These are phyloP conservation scores for Cystobasidium slooffiae DNA, from an alignment of 1,284 basidiomycete species.

Conservation along the genomic window DNA sequence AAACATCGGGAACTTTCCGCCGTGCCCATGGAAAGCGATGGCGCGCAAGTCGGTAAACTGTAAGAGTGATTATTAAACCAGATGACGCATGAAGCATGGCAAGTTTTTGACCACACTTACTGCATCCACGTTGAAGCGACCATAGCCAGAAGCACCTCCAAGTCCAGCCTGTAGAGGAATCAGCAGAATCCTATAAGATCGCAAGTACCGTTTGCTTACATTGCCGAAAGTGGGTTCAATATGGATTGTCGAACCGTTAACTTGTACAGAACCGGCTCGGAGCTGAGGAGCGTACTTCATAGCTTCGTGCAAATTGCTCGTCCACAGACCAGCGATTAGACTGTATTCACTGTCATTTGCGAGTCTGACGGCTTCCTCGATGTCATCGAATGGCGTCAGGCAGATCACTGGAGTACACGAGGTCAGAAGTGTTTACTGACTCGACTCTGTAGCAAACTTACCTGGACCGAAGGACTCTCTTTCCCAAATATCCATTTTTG, in stretches of 20 bases:
- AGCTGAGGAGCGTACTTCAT: conserved; percentile 63
- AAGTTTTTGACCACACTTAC: conserved; percentile 15
- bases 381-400: conserved; percentile 46
- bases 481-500: conserved; percentile 64
- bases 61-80: too few relatives aligned
- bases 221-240: conserved; percentile 42
- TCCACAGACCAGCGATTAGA: conserved; percentile 65
- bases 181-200: neutral
- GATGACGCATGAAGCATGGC: too few relatives aligned
- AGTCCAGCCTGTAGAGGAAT: conserved; percentile 13
- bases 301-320: conserved; percentile 61
- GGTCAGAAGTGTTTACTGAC: too few relatives aligned
- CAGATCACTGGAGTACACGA: conserved; percentile 58
- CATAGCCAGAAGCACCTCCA: conserved; percentile 38
- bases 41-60: conserved; percentile 37
- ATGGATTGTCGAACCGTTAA: conserved; percentile 37
- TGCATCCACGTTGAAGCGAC: conserved; percentile 40
- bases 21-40: conserved; percentile 30
- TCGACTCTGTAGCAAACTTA: neutral
- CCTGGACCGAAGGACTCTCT: conserved; percentile 58
- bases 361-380: conserved; percentile 60
- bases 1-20: conserved; percentile 36
- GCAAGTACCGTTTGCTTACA: neutral
- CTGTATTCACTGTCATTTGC: conserved; percentile 65
- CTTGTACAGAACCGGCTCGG: conserved; percentile 34